These are phyloP conservation scores for Neckera pumila DNA, from an alignment of 225 moss, liverwort and hornwort genomes.

Conservation along the genomic window DNA sequence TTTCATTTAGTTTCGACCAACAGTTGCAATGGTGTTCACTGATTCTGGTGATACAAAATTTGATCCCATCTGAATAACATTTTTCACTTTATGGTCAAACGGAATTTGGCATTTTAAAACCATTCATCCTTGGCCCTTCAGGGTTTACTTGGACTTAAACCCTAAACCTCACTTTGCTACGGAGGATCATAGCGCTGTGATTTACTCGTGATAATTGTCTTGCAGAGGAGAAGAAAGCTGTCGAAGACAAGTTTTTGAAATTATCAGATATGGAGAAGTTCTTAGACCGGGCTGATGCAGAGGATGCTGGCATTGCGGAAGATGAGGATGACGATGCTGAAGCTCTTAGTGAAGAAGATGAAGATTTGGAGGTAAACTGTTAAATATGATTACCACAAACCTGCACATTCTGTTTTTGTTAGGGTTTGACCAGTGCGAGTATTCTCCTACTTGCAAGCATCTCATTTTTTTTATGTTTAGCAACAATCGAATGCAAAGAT, in stretches of 20 bases:
- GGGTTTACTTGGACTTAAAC: neutral
- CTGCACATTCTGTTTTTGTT: neutral
- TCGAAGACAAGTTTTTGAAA: conserved; percentile 83
- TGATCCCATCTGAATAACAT: neutral
- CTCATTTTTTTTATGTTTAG: neutral
- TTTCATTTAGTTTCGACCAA: neutral
- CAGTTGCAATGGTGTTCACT: neutral
- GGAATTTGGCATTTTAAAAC: neutral
- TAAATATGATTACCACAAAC: neutral
- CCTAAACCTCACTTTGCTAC: neutral
- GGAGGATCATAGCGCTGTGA: neutral
- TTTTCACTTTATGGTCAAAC: neutral
- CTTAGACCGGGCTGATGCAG: conserved; percentile 76
- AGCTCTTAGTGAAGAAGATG: conserved; percentile 22
- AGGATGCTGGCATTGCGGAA: conserved; percentile 48
- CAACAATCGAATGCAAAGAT: neutral
- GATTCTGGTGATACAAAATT: neutral
- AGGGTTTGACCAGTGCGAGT: neutral
- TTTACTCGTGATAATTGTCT: neutral
- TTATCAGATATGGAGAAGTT: conserved; percentile 93
- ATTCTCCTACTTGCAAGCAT: neutral
- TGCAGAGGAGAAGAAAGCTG: conserved; percentile 51
- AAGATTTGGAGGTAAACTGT: conserved; percentile 45
- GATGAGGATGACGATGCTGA: conserved; percentile 20
- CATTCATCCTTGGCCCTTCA: neutral